Percentiles rank a stretch among this genome's conserved stretches.
phyloP scores from a whole-genome alignment of 1,284 basidiomycete genomes.

The Boletus calvinii region DNA sequence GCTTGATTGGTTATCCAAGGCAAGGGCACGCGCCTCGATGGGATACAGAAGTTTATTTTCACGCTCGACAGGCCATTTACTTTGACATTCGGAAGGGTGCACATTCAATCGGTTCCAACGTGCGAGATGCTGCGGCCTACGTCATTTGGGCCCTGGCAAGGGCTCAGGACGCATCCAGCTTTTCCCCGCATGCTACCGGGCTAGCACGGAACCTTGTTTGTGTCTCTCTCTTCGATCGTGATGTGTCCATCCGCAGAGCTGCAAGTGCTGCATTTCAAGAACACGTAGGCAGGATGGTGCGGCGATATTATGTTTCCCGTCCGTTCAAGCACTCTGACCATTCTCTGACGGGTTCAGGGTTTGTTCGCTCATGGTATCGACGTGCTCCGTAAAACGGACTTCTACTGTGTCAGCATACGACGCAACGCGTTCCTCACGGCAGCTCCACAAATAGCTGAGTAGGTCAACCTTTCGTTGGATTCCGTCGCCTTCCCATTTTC shows the following conservation, averaged over 20 bases:
- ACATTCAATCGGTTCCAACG: constrained; percentile 91
- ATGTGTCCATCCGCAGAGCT: constrained; percentile 93
- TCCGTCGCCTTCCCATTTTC: constrained; percentile 5
- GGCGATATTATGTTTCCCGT: constrained; percentile 27
- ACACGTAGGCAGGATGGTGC: constrained; percentile 89
- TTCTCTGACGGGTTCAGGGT: constrained; percentile 47
- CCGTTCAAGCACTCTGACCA: constrained; percentile 13
- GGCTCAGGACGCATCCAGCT: constrained; percentile 59
- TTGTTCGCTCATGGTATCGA: constrained; percentile 94
- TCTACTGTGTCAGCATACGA: constrained; percentile 88
- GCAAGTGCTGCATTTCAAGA: constrained; percentile 99
- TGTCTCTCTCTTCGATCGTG: constrained; percentile 88
- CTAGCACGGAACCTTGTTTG: constrained; percentile 74
- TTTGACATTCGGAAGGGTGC: constrained; percentile 92
- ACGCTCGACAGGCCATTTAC: constrained; percentile 69
- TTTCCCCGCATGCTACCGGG: constrained; percentile 60
- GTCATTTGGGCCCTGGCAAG: constrained; percentile 94
- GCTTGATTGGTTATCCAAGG: constrained; percentile 80
- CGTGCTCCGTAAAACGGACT: constrained; percentile 89
- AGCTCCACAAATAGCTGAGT: constrained; percentile 85
- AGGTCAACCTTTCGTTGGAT: constrained; percentile 34
- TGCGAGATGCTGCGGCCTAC: constrained; percentile 94
- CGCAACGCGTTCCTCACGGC: constrained; percentile 83
- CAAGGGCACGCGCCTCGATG: constrained; percentile 32
- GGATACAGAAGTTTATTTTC: constrained; percentile 12